phyloP scores from a whole-genome alignment of 495 filamentous ascomycete species.

The Hypoxylon fragiforme region DNA sequence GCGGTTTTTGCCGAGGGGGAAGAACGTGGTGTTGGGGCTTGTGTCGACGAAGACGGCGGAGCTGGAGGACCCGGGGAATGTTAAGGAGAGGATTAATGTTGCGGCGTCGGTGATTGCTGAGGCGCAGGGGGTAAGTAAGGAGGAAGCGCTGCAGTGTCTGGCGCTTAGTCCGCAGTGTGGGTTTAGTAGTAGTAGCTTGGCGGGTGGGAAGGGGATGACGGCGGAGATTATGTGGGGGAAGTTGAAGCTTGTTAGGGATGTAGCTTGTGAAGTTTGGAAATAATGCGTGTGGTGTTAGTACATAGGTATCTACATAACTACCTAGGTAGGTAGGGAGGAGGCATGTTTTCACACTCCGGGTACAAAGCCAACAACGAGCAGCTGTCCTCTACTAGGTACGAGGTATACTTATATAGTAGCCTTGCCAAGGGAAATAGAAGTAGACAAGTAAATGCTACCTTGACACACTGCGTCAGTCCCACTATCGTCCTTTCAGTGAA shows the following conservation, averaged over 20 bases:
- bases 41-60: conserved; percentile 73
- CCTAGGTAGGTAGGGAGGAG: too few relatives aligned
- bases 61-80: conserved; percentile 70
- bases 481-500: too few relatives aligned
- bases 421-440: too few relatives aligned
- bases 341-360: too few relatives aligned
- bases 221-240: conserved; percentile 70
- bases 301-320: conserved; percentile 13
- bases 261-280: conserved; percentile 69
- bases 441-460: too few relatives aligned
- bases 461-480: too few relatives aligned
- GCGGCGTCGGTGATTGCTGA: conserved; percentile 70
- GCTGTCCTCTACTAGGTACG: too few relatives aligned
- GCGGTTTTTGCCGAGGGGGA: conserved; percentile 67
- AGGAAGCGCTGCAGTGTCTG: conserved; percentile 67
- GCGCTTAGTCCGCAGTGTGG: conserved; percentile 79
- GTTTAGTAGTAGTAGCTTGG: conserved; percentile 70
- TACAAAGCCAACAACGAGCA: too few relatives aligned
- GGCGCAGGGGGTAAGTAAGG: conserved; percentile 61
- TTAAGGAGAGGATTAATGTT: conserved; percentile 65
- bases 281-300: not conserved
- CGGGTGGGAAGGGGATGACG: conserved; percentile 65
- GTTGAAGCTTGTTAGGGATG: conserved; percentile 64
- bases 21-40: conserved; percentile 77
- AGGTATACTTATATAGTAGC: too few relatives aligned